phyloP scores from a whole-genome alignment of 768 basidiomycete species.

The Hericium rajendrae region DNA sequence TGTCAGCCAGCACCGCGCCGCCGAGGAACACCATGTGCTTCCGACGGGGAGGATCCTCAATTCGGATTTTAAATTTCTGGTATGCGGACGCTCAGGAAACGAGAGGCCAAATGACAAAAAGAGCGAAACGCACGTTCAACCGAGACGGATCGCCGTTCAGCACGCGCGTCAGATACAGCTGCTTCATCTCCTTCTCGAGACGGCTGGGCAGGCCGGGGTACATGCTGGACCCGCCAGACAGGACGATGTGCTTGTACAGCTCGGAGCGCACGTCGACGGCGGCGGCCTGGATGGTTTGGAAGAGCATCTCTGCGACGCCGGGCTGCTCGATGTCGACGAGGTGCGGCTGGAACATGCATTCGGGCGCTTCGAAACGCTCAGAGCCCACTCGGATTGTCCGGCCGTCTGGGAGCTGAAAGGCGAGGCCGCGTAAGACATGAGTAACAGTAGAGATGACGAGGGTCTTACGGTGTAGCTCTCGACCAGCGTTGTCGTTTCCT shows the following conservation, averaged over 20 bases:
- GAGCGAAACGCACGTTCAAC: constrained; percentile 60
- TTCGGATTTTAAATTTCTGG: constrained; percentile 98
- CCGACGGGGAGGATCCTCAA: constrained; percentile 95
- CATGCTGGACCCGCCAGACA: constrained; percentile 98
- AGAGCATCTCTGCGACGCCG: constrained; percentile 97
- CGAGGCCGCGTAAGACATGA: constrained; percentile 28
- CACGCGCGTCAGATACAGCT: constrained; percentile 90
- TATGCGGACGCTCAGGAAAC: neutral
- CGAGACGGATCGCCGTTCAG: constrained; percentile 74
- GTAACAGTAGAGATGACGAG: neutral
- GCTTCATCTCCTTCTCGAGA: constrained; percentile 99
- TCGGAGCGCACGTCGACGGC: constrained; percentile 85
- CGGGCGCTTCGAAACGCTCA: constrained; percentile 97
- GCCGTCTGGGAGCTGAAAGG: constrained; percentile 68
- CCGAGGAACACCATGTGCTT: constrained; percentile 99
- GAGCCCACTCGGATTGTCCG: constrained; percentile 96
- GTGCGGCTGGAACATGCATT: constrained; percentile 99
- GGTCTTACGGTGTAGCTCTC: constrained; percentile 81
- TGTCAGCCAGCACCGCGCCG: constrained; percentile 96
- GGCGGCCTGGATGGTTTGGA: constrained; percentile 88
- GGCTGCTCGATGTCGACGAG: constrained; percentile 96
- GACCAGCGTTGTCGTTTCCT: constrained; percentile 93
- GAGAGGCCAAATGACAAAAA: neutral
- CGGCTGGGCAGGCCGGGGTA: constrained; percentile 96
- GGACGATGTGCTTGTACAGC: constrained; percentile 95